These are phyloP conservation scores for Bauhinia variegata DNA, from an alignment of 306 rosid genomes.

Conservation along the genomic window DNA sequence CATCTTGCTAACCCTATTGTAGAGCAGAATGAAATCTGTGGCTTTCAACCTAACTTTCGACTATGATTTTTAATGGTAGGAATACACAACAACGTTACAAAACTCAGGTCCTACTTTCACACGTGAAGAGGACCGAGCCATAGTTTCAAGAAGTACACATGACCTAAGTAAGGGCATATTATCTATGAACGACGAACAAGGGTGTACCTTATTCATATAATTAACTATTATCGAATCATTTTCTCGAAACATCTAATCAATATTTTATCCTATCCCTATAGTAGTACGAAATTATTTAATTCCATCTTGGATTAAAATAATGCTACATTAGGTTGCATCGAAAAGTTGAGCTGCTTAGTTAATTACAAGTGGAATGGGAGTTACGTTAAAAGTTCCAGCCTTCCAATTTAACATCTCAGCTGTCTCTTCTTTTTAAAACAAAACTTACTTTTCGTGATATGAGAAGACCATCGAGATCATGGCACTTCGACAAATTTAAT, in stretches of 20 bases:
- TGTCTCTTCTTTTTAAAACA: background rate
- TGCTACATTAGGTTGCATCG: background rate
- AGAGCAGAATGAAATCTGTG: background rate
- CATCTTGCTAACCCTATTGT: background rate
- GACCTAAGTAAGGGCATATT: background rate
- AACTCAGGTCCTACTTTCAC: no score
- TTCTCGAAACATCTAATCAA: conserved; percentile 3
- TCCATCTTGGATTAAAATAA: conserved; percentile 23
- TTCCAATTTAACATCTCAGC: background rate
- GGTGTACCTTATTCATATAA: background rate
- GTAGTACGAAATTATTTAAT: background rate
- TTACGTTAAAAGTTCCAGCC: conserved; percentile 31
- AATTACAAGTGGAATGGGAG: conserved; percentile 35
- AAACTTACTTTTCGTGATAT: background rate
- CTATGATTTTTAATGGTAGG: background rate
- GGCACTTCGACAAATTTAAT: no score
- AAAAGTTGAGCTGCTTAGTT: conserved; percentile 21
- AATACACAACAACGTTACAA: background rate
- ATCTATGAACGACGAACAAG: background rate
- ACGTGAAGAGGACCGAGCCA: no score
- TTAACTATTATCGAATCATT: background rate
- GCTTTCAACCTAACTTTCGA: background rate
- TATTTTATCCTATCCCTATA: background rate
- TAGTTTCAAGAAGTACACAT: background rate
- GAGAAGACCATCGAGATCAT: no score